Conservation (phyloP, 768 basidiomycete species). For the Podaxis carcinomalis region DNA sequence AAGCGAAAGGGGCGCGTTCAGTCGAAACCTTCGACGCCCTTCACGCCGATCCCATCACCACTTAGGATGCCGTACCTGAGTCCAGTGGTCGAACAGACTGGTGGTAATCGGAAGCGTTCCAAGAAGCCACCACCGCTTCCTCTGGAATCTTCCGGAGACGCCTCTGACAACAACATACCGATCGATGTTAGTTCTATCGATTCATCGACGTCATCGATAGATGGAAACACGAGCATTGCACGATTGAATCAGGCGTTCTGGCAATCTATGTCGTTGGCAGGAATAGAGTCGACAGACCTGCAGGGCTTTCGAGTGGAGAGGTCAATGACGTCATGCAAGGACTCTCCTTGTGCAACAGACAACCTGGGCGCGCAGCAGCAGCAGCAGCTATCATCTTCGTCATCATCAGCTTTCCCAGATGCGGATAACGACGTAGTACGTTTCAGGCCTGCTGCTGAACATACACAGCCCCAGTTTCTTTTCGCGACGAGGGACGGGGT, state of each 20-base stretch:
- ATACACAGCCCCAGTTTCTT: constrained; percentile 28
- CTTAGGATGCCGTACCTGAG: constrained; percentile 25
- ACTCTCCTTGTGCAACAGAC: constrained; percentile 21
- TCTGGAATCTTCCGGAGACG: constrained; percentile 13
- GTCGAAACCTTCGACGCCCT: not conserved
- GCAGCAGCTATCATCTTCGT: not conserved
- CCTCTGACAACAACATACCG: not conserved
- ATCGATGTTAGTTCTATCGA: not conserved
- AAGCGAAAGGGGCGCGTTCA: constrained; percentile 17
- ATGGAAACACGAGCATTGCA: not conserved
- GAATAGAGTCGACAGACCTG: not conserved
- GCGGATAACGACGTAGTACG: not conserved
- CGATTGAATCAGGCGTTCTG: constrained; percentile 41
- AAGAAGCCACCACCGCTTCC: constrained; percentile 31
- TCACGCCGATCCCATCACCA: constrained; percentile 24
- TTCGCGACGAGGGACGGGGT: constrained; percentile 37
- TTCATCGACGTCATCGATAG: not conserved
- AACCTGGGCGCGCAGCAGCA: not conserved
- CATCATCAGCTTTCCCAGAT: not conserved
- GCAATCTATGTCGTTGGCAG: constrained; percentile 36
- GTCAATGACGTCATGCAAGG: constrained; percentile 27
- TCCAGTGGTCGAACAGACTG: constrained; percentile 19
- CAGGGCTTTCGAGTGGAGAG: not conserved
- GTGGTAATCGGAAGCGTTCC: constrained; percentile 6
- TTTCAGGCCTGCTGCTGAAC: not conserved